Evolutionary conservation across 441 rosid species (phyloP).

Genomic region (Aleurites moluccanus): DNA sequence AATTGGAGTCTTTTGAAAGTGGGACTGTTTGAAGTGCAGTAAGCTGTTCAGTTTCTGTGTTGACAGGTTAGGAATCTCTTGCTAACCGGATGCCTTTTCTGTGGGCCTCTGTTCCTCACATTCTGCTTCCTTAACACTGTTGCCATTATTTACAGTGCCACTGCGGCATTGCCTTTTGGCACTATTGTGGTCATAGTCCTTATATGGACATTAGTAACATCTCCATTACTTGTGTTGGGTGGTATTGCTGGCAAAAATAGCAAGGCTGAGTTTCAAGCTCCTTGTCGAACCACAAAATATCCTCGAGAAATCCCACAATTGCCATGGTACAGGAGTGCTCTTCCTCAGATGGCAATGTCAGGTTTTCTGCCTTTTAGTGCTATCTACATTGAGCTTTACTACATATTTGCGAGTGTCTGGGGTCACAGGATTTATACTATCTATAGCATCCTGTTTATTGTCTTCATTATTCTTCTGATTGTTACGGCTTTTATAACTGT

Average conservation of each 20-base stretch:
- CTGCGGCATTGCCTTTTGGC: slow-evolving; percentile 78
- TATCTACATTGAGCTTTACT: slow-evolving; percentile 79
- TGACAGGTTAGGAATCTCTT: slow-evolving; percentile 71
- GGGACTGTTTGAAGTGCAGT: no score
- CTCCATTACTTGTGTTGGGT: slow-evolving; percentile 78
- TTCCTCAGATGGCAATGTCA: slow-evolving; percentile 92
- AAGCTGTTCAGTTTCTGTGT: not conserved
- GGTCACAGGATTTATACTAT: slow-evolving; percentile 83
- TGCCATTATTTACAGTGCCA: slow-evolving; percentile 72
- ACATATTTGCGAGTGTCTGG: slow-evolving; percentile 86
- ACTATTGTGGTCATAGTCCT: slow-evolving; percentile 72
- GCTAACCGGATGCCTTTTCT: slow-evolving; percentile 74
- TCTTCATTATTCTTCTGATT: slow-evolving; percentile 74
- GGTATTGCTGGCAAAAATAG: slow-evolving; percentile 89
- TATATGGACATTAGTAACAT: slow-evolving; percentile 73
- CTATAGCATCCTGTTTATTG: slow-evolving; percentile 79
- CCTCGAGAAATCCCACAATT: slow-evolving; percentile 73
- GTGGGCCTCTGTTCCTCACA: slow-evolving; percentile 73
- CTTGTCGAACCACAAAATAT: slow-evolving; percentile 73
- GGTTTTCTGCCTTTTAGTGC: slow-evolving; percentile 85
- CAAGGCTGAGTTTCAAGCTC: slow-evolving; percentile 85
- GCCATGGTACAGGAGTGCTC: slow-evolving; percentile 75
- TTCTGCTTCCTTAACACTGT: slow-evolving; percentile 84
- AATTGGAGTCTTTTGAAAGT: not conserved
- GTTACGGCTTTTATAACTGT: slow-evolving; percentile 82